phyloP scores from a whole-genome alignment of 768 basidiomycete genomes.

The Tephrocybe sp. region DNA sequence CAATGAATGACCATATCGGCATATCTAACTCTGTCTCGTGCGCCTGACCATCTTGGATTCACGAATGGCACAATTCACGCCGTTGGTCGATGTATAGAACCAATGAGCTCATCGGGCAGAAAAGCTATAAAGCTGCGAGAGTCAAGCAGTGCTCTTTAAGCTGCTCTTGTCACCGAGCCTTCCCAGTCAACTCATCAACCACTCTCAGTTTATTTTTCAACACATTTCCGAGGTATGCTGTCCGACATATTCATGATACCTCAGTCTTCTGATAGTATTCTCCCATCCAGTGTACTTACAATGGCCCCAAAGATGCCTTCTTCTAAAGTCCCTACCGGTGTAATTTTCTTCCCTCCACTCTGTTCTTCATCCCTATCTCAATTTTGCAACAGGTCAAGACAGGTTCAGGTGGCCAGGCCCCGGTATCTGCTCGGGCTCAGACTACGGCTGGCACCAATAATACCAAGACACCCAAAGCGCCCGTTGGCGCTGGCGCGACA shows the following conservation, averaged over 20 bases:
- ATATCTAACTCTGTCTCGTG: slow-evolving; percentile 1
- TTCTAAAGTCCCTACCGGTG: slow-evolving; percentile 7
- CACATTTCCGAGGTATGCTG: not conserved
- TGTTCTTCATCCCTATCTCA: not conserved
- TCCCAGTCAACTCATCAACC: not conserved
- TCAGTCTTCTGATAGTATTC: no score
- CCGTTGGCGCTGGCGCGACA: slow-evolving; percentile 4
- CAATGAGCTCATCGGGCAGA: not conserved
- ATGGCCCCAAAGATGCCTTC: slow-evolving; percentile 4
- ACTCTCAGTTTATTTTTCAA: not conserved
- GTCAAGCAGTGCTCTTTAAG: not conserved
- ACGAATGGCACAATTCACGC: slow-evolving; percentile 21
- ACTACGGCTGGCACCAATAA: slow-evolving; percentile 1
- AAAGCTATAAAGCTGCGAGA: not conserved
- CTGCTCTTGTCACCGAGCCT: not conserved
- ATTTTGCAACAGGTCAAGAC: slow-evolving; percentile 6
- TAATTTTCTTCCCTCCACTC: not conserved
- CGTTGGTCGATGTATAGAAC: not conserved
- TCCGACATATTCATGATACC: no score
- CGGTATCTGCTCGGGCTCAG: slow-evolving; percentile 7
- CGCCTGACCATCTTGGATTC: not conserved
- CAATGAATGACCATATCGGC: not conserved
- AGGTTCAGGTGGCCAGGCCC: slow-evolving; percentile 5
- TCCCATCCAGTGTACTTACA: slow-evolving; percentile 7
- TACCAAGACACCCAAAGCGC: slow-evolving; percentile 7